Conservation (phyloP, 441 rosid genomes). For the Euphorbia corollata region DNA sequence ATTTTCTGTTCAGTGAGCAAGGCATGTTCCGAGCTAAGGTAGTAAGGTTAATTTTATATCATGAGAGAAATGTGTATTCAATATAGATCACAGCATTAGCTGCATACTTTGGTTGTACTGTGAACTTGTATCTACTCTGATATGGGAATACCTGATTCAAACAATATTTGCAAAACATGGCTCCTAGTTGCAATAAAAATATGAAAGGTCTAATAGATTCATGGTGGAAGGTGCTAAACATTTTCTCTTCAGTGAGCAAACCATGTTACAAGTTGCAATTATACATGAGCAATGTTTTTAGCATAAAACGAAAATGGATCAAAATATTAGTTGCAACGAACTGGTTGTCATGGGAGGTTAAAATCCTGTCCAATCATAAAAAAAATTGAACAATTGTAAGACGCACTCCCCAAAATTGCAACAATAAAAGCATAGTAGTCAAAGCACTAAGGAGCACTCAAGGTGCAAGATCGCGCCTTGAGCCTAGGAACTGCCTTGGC, state of each 20-base stretch:
- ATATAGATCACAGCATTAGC: neutral
- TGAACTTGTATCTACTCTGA: too few relatives aligned
- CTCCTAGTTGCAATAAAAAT: neutral
- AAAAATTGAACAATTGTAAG: neutral
- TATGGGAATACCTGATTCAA: too few relatives aligned
- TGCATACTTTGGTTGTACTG: neutral
- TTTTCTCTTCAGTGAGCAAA: neutral
- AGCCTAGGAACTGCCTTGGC: too few relatives aligned
- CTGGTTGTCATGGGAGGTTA: too few relatives aligned
- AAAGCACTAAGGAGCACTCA: too few relatives aligned
- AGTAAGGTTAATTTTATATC: too few relatives aligned
- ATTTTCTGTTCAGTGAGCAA: neutral
- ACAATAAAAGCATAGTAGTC: too few relatives aligned
- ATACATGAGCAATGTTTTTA: too few relatives aligned
- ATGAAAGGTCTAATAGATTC: neutral
- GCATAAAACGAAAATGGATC: neutral
- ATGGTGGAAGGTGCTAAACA: neutral
- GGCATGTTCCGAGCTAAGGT: neutral
- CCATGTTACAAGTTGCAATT: neutral
- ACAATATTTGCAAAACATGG: too few relatives aligned
- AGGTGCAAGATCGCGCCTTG: too few relatives aligned
- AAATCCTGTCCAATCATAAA: neutral
- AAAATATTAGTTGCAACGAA: neutral
- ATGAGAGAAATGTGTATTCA: neutral
- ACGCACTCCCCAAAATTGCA: neutral